Evolutionary conservation across 2,329 filamentous ascomycete species (phyloP), one percentile per base, ranked within the genome.

Genomic region (Aureobasidium leucospermi): DNA sequence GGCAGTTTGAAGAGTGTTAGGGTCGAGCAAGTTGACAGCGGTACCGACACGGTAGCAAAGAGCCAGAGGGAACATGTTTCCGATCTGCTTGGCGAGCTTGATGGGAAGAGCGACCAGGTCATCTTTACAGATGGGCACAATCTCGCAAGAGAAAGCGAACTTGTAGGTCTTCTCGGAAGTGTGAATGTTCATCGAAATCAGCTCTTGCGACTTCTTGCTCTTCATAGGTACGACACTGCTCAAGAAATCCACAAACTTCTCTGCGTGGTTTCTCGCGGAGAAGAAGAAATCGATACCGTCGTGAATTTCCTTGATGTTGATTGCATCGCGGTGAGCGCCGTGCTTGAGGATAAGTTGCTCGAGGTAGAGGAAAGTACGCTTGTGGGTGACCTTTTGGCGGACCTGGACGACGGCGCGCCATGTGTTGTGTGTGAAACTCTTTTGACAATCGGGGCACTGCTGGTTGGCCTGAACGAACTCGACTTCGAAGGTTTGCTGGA

Each of bases 231-330:
- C 83, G 13, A 95, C 87, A 0, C 90, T 93, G 66, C 85, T 85
- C 63, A 96, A 78, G 72, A 96, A 96, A 74, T 97, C 92, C 62
- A 95, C 84, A 72, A 96, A 93, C 69, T 89, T 91, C 70, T 96
- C 90, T 7, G 92, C 93, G 67, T 96, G 89, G 69, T 96, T 99
- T 68, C 90, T 82, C 61, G 88, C 85, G 0, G 90, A 83, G 70
- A 94, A 99, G 80, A 87, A 99, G 74, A 99, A 99, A 72, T 99
- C 94, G 61, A 99, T 86, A 1, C 94, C 94, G 67, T 96, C 91
- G 75, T 92, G 92, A 31, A 90, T 89, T 76, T 99, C 94, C 72
- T 95, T 96, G 76, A 99, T 99, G 73, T 97, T 99, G 75, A 96
- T 92, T 0, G 93, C 94, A 66, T 99, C 92, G 65, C 85, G 84